These are phyloP conservation scores for Metschnikowia borealis DNA, from an alignment of 805 yeast species.

Conservation along the genomic window DNA sequence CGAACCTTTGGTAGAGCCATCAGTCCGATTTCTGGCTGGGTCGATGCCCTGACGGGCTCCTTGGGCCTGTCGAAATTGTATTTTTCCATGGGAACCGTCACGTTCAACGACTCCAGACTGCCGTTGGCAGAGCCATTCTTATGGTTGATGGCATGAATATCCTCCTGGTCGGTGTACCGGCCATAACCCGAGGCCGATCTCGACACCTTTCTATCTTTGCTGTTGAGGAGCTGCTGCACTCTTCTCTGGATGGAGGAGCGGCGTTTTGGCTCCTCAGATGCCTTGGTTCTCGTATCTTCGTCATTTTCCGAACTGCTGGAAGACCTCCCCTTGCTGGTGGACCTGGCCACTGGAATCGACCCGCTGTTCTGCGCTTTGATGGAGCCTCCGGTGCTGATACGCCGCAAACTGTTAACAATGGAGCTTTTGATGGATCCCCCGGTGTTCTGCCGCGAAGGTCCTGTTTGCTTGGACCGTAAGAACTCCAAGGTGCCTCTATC, in stretches of 20 bases:
- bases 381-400: conserved; percentile 38
- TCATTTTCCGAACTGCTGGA: conserved; percentile 6
- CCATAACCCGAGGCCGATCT: conserved; percentile 84
- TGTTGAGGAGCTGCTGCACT: conserved; percentile 47
- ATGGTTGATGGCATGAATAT: conserved; percentile 21
- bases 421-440: conserved; percentile 38
- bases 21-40: neutral
- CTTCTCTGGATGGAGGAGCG: conserved; percentile 49
- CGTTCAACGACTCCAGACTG: conserved; percentile 22
- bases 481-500: conserved; percentile 32
- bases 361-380: conserved; percentile 17
- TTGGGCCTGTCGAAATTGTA: conserved; percentile 7
- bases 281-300: conserved; percentile 3
- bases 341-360: neutral
- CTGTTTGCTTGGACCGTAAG: conserved; percentile 31
- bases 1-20: neutral
- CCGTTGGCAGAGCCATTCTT: conserved; percentile 21
- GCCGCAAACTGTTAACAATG: conserved; percentile 32
- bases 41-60: neutral
- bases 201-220: conserved; percentile 36
- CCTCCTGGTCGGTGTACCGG: conserved; percentile 50
- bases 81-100: neutral
- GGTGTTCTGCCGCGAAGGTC: conserved; percentile 28
- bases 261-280: conserved; percentile 7
- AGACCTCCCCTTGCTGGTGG: neutral